Evolutionary conservation across 257 asterid genomes (phyloP).

Genomic region (Asclepias syriaca): DNA sequence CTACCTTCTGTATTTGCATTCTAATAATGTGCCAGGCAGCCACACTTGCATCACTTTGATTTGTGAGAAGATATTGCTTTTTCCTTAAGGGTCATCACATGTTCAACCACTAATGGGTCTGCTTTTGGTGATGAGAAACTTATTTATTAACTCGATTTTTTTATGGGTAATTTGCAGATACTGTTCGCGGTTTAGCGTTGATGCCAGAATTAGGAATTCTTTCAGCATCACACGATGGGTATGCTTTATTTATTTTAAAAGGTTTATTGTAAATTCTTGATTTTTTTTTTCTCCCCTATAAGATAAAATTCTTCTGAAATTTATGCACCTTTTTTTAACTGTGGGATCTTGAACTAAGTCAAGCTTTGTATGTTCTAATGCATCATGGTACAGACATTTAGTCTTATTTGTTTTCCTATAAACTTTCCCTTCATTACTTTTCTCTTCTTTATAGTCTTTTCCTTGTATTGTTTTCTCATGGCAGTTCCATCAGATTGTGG

Average conservation of each 20-base stretch:
- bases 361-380: background rate
- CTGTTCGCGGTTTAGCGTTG: conserved; percentile 84
- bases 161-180: conserved; percentile 40
- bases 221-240: conserved; percentile 99
- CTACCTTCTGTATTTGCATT: background rate
- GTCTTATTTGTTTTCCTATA: background rate
- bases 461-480: conserved; percentile 18
- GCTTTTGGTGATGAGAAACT: background rate
- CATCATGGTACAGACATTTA: background rate
- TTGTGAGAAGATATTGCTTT: background rate
- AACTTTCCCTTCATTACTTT: background rate
- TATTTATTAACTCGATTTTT: background rate
- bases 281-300: background rate
- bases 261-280: background rate
- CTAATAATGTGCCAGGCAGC: background rate
- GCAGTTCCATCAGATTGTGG: conserved; percentile 91
- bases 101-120: no score
- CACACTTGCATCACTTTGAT: background rate
- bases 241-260: conserved; percentile 9
- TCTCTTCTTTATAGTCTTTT: conserved; percentile 15
- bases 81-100: background rate
- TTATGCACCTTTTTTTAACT: background rate
- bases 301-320: background rate
- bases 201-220: conserved; percentile 83
- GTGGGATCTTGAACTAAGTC: background rate